A percentile compares a stretch with the other conserved stretches of the same genome.
phyloP scores from a whole-genome alignment of 768 basidiomycete species.

The Pisolithus sp. region DNA sequence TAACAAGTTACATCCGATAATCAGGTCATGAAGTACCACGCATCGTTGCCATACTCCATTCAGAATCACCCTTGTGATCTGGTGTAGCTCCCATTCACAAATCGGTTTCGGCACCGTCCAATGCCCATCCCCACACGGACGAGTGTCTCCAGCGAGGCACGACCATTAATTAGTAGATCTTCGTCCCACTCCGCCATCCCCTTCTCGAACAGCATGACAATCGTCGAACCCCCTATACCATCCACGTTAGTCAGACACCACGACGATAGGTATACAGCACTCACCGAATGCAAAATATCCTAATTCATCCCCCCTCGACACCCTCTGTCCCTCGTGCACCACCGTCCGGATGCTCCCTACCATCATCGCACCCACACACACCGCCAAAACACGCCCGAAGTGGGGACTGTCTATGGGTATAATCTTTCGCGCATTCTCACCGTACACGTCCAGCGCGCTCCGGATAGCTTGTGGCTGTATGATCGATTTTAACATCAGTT shows the following conservation, averaged over 20 bases:
- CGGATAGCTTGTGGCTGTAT: constrained; percentile 86
- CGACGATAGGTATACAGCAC: constrained; percentile 19
- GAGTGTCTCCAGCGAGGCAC: constrained; percentile 81
- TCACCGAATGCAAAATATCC: constrained; percentile 93
- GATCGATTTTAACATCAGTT: background rate
- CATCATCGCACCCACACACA: constrained; percentile 94
- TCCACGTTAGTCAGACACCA: background rate
- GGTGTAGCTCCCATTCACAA: background rate
- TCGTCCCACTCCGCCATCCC: constrained; percentile 86
- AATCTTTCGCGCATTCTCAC: constrained; percentile 90
- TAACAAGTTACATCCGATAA: background rate
- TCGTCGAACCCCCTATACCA: constrained; percentile 75
- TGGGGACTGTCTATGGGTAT: constrained; percentile 85
- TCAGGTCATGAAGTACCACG: background rate
- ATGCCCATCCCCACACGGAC: constrained; percentile 86
- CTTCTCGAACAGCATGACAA: constrained; percentile 86
- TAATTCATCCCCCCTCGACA: constrained; percentile 83
- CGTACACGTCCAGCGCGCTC: constrained; percentile 85
- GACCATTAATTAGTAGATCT: constrained; percentile 79
- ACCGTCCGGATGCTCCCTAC: constrained; percentile 87
- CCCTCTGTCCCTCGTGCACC: constrained; percentile 73
- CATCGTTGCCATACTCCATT: background rate
- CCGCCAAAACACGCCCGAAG: constrained; percentile 89
- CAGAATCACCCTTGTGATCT: background rate
- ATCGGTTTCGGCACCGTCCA: constrained; percentile 36